Evolutionary conservation across 164 flowering plant genomes (phyloP), one percentile per base, ranked within the genome.

Genomic region (Malania oleifera): DNA sequence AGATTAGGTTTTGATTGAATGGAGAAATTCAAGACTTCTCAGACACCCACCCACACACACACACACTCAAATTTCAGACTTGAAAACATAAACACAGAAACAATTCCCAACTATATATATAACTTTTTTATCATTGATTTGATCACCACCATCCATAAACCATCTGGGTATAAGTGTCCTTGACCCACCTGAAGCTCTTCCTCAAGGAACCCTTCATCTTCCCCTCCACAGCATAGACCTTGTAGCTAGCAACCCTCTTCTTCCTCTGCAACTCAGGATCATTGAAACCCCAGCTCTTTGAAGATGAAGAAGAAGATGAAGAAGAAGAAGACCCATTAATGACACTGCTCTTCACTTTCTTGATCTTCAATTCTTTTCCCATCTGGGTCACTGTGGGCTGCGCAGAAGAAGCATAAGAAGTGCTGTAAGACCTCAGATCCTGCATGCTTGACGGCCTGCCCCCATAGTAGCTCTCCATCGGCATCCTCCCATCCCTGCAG

Each of bases 111-210:
- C n/a, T n/a, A n/a, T n/a, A n/a, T n/a, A n/a, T n/a, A n/a, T n/a
- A n/a, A n/a, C n/a, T n/a, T n/a, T n/a, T n/a, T n/a, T n/a, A n/a
- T n/a, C 38, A 34, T 7, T 12, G 11, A 12, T 7, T 34, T 27
- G 43, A 56, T 80, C 78, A 89, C 80, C 79, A 57, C 74, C 77
- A 80, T 7, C 91, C 89, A 80, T 84, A 65, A n/a, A 86, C 80
- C 2, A 79, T 75, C 20, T 81, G 72, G 50, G 72, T 56, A 62
- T 52, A 86, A 23, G 80, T 76, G 44, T 83, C 73, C 69, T 87
- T 90, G 67, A 90, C 73, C 97, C 97, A 83, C 62, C 79, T 69
- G 19, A 78, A 73, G 57, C 88, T 81, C 75, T 77, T 73, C 57
- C 67, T 73, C 1, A 76, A 59, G 37, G 77, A 60, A 22, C 77